These are phyloP conservation scores for Urochloa ruziziensis DNA, from an alignment of 176 grass and related monocot species.

Conservation along the genomic window DNA sequence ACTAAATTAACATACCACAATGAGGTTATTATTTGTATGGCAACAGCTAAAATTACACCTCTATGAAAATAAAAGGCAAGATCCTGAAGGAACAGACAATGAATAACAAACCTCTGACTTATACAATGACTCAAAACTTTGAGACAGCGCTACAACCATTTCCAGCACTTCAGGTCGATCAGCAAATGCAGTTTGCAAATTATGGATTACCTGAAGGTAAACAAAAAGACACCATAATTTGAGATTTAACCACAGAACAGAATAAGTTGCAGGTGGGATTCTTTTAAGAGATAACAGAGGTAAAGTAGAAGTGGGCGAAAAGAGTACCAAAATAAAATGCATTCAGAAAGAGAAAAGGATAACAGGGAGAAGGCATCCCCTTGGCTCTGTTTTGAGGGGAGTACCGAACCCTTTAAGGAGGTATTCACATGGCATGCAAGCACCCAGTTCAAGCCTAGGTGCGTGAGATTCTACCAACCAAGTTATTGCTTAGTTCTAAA, in stretches of 20 bases:
- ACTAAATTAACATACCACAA: not conserved
- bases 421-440: not conserved
- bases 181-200: conserved; percentile 68
- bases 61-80: conserved; percentile 23
- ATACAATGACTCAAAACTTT: conserved; percentile 78
- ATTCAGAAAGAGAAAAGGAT: not conserved
- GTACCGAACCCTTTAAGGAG: not conserved
- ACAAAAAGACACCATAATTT: conserved; percentile 30
- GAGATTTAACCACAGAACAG: conserved; percentile 33
- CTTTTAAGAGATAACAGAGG: conserved; percentile 3
- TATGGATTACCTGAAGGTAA: conserved; percentile 72
- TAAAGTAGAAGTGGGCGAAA: conserved; percentile 13
- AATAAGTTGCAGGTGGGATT: not conserved
- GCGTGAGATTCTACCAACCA: not conserved
- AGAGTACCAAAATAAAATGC: not conserved
- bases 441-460: not conserved
- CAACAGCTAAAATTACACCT: conserved; percentile 1
- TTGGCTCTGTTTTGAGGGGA: not conserved
- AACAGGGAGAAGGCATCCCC: not conserved
- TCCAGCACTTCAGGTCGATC: conserved; percentile 68
- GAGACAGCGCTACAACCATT: conserved; percentile 62
- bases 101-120: conserved; percentile 65
- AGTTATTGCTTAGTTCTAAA: not conserved
- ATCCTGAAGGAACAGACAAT: not conserved
- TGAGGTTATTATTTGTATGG: not conserved